A percentile compares a stretch with the other conserved stretches of the same genome.
These are phyloP conservation scores for Sphaerobolus stellatus DNA, from an alignment of 1,284 basidiomycete genomes.

Conservation along the genomic window DNA sequence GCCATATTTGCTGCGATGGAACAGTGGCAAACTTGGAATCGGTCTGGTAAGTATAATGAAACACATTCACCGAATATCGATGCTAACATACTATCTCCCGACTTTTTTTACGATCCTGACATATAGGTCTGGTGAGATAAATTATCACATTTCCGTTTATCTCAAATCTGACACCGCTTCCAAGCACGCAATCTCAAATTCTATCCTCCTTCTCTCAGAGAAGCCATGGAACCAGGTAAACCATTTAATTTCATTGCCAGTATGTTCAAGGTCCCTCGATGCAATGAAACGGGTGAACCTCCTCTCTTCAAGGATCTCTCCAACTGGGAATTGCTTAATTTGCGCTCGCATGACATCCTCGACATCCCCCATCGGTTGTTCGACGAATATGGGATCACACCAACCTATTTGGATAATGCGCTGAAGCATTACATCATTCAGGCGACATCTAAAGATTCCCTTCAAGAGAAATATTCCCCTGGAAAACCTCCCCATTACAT, in stretches of 20 bases:
- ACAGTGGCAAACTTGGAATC: conserved; percentile 49
- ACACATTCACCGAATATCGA: neutral
- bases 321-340: conserved; percentile 37
- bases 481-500: conserved; percentile 30
- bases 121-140: neutral
- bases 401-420: conserved; percentile 22
- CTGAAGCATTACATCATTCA: conserved; percentile 36
- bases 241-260: conserved; percentile 29
- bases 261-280: conserved; percentile 29
- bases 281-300: conserved; percentile 19
- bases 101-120: neutral
- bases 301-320: conserved; percentile 27
- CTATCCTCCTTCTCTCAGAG: conserved; percentile 36
- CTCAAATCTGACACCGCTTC: neutral
- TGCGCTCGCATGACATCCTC: conserved; percentile 25
- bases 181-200: conserved; percentile 40
- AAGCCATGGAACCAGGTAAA: conserved; percentile 29
- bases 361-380: conserved; percentile 30
- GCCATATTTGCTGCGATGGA: conserved; percentile 46
- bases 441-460: conserved; percentile 35
- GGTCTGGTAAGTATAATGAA: conserved; percentile 42
- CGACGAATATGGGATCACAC: conserved; percentile 30
- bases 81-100: neutral
- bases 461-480: conserved; percentile 28
- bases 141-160: neutral